Evolutionary conservation across 345 rosid species (phyloP).

Genomic region (Ricinus communis): DNA sequence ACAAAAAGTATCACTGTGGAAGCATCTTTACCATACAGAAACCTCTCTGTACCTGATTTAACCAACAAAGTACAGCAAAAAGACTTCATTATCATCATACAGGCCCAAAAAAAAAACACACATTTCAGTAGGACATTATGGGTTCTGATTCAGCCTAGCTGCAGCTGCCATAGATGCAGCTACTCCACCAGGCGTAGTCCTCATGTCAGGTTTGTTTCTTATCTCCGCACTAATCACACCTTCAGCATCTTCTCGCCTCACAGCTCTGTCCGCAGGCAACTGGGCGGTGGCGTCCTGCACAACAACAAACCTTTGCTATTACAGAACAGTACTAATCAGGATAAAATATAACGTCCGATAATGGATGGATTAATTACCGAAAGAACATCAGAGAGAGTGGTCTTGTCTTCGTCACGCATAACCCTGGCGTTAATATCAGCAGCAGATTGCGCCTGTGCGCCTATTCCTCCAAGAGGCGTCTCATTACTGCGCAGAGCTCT

Average conservation of each 20-base stretch:
- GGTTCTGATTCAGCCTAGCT: conserved; percentile 40
- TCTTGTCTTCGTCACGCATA: conserved; percentile 33
- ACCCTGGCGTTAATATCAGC: conserved; percentile 35
- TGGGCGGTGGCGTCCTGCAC: conserved; percentile 29
- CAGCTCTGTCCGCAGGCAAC: conserved; percentile 28
- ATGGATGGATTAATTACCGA: conserved; percentile 25
- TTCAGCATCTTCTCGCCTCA: conserved; percentile 30
- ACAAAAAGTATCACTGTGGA: too few species aligned
- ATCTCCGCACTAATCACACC: conserved; percentile 33
- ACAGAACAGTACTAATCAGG: too few species aligned
- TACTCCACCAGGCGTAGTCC: conserved; percentile 38
- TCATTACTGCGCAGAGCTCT: conserved; percentile 38
- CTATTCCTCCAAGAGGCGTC: conserved; percentile 36
- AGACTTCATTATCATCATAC: too few species aligned
- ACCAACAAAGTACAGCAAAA: too few species aligned
- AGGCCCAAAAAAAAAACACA: too few species aligned
- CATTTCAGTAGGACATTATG: neutral
- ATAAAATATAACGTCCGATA: too few species aligned
- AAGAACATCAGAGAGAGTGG: conserved; percentile 42
- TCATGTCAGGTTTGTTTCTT: conserved; percentile 19
- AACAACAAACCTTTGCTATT: neutral
- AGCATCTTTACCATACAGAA: too few species aligned
- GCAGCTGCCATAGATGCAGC: conserved; percentile 31
- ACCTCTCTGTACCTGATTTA: too few species aligned
- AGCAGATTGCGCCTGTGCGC: conserved; percentile 45